Conservation (phyloP, 2,329 filamentous ascomycete species). For the Arthroderma sp. region DNA sequence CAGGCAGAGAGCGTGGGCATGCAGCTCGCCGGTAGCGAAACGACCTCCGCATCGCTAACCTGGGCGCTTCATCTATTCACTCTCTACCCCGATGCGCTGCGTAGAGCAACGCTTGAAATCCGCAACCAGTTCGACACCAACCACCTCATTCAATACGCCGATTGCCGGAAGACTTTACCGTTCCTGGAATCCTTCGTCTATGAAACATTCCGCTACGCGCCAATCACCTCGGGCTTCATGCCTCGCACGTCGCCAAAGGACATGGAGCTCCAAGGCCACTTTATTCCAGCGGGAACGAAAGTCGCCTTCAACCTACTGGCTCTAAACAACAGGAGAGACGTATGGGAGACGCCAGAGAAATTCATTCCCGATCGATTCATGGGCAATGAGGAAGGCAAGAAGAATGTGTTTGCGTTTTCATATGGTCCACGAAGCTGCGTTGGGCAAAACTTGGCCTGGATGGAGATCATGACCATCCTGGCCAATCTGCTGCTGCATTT, state of each 20-base stretch:
- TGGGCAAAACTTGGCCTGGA: slow-evolving; percentile 1
- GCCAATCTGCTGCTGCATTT: slow-evolving; percentile 3
- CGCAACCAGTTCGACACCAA: neutral
- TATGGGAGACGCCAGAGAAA: slow-evolving; percentile 4
- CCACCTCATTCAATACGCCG: neutral
- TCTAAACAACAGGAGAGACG: slow-evolving; percentile 1
- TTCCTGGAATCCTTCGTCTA: slow-evolving; percentile 4
- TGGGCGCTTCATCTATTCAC: slow-evolving; percentile 4
- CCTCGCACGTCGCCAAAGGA: neutral
- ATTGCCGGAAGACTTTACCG: slow-evolving; percentile 2
- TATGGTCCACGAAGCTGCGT: slow-evolving; percentile 4
- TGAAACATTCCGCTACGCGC: slow-evolving; percentile 5
- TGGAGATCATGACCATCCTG: slow-evolving; percentile 6
- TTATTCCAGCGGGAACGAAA: neutral
- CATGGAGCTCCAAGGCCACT: slow-evolving; percentile 1
- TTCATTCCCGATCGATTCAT: slow-evolving; percentile 5
- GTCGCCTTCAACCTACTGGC: slow-evolving; percentile 5
- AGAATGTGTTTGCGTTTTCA: slow-evolving; percentile 4
- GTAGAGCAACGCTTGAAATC: neutral
- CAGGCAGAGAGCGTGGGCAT: slow-evolving; percentile 6
- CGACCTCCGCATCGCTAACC: slow-evolving; percentile 3
- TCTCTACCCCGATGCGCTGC: slow-evolving; percentile 1
- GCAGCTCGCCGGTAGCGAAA: slow-evolving; percentile 5
- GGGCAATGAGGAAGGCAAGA: neutral
- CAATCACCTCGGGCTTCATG: slow-evolving; percentile 5